Evolutionary conservation across 768 basidiomycete genomes (phyloP).

Genomic region (Dacryopinax spathularia): DNA sequence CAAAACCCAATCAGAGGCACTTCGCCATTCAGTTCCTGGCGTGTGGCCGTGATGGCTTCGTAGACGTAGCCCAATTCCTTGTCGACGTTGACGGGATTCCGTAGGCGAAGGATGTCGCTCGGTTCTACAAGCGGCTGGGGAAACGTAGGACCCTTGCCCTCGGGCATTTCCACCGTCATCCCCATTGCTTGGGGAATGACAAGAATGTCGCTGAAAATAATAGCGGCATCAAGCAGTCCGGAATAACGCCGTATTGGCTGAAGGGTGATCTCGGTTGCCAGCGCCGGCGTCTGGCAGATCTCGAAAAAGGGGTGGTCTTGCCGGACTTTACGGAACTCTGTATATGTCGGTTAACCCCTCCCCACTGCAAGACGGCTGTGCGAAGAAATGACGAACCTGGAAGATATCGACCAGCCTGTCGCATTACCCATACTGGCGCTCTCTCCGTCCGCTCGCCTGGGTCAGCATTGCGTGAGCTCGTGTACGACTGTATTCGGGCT

Average conservation of each 20-base stretch:
- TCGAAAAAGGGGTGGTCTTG: conserved; percentile 86
- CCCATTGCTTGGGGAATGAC: conserved; percentile 97
- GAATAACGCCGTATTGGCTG: conserved; percentile 85
- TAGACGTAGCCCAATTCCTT: conserved; percentile 85
- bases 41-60: conserved; percentile 74
- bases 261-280: conserved; percentile 79
- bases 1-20: conserved; percentile 96
- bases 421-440: conserved; percentile 98
- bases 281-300: conserved; percentile 78
- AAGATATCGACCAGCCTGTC: conserved; percentile 89
- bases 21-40: conserved; percentile 64
- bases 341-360: background rate
- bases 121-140: conserved; percentile 73
- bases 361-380: background rate
- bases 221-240: conserved; percentile 81
- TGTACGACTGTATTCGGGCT: background rate
- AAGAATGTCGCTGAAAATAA: conserved; percentile 97
- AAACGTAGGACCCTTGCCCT: conserved; percentile 60
- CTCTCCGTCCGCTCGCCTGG: conserved; percentile 72
- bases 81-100: conserved; percentile 53
- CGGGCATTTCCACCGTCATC: conserved; percentile 88
- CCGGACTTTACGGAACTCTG: conserved; percentile 83
- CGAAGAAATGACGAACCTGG: conserved; percentile 45
- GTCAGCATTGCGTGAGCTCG: background rate
- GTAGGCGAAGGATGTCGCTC: conserved; percentile 51